phyloP scores from a whole-genome alignment of 495 filamentous ascomycete species.

The Penicillium antarcticum region DNA sequence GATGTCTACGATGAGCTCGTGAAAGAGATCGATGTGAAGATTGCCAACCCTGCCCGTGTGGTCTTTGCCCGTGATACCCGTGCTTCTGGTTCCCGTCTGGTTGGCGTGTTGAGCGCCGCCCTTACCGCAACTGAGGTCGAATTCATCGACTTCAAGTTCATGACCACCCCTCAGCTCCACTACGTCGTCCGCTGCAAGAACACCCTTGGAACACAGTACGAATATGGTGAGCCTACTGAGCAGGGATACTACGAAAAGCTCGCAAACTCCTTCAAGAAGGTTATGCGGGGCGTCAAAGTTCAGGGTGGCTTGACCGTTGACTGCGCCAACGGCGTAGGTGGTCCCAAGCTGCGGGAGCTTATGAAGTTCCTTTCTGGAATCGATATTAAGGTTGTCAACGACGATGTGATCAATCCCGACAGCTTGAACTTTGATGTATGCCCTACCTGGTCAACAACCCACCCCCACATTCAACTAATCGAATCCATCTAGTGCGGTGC shows the following conservation, averaged over 20 bases:
- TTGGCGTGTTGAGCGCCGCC: conserved; percentile 70
- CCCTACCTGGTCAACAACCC: neutral
- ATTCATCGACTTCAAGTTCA: conserved; percentile 74
- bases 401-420: conserved; percentile 85
- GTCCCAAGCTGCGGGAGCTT: conserved; percentile 83
- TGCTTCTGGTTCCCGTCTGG: conserved; percentile 81
- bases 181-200: conserved; percentile 95
- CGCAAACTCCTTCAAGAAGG: conserved; percentile 70
- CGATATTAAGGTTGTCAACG: conserved; percentile 85
- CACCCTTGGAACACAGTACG: conserved; percentile 73
- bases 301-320: conserved; percentile 78
- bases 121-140: conserved; percentile 71
- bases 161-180: conserved; percentile 95
- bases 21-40: conserved; percentile 69
- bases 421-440: conserved; percentile 81
- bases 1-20: conserved; percentile 72
- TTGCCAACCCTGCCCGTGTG: conserved; percentile 67
- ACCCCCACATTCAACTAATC: conserved; percentile 11
- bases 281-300: conserved; percentile 71
- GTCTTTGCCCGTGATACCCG: conserved; percentile 92
- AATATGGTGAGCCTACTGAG: conserved; percentile 86
- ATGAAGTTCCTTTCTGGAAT: conserved; percentile 77
- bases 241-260: conserved; percentile 94
- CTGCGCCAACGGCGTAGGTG: conserved; percentile 95
- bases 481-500: conserved; percentile 70